Evolutionary conservation across 257 asterid genomes (phyloP).

Genomic region (Datura wrightii): DNA sequence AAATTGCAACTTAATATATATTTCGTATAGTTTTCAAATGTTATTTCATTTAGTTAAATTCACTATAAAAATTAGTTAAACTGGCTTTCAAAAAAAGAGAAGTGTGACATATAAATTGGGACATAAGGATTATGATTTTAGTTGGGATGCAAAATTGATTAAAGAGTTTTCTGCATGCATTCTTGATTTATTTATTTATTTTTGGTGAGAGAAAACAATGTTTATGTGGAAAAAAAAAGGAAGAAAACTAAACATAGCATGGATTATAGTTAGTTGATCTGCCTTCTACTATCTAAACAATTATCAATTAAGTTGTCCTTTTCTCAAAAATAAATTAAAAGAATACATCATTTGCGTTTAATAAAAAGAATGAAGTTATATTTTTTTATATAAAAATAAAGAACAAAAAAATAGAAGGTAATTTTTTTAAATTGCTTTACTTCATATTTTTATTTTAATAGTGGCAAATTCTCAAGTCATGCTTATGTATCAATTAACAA

Average conservation of each 20-base stretch:
- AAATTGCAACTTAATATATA: accelerated
- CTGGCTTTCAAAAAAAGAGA: background rate
- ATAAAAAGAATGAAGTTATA: no score
- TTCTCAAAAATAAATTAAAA: background rate
- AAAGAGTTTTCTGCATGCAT: background rate
- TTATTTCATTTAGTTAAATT: no score
- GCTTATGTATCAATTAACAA: no score
- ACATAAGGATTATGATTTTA: background rate
- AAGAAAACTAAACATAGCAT: background rate
- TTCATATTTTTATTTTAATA: no score
- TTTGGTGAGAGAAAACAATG: background rate
- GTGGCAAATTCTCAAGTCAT: no score
- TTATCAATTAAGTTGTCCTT: slow-evolving; percentile 10
- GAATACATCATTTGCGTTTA: no score
- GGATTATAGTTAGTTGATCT: background rate
- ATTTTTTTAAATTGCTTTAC: no score
- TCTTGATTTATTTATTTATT: background rate
- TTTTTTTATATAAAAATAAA: no score
- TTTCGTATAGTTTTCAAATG: background rate
- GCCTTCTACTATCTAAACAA: slow-evolving; percentile 10
- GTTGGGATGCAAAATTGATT: background rate
- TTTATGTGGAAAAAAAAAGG: background rate
- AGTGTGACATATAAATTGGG: background rate
- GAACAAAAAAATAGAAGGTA: no score
- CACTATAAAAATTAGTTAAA: no score